Percentiles rank a stretch among this genome's conserved stretches.
These are phyloP conservation scores for Rubia balearica DNA, from an alignment of 305 asterid species.

Conservation along the genomic window DNA sequence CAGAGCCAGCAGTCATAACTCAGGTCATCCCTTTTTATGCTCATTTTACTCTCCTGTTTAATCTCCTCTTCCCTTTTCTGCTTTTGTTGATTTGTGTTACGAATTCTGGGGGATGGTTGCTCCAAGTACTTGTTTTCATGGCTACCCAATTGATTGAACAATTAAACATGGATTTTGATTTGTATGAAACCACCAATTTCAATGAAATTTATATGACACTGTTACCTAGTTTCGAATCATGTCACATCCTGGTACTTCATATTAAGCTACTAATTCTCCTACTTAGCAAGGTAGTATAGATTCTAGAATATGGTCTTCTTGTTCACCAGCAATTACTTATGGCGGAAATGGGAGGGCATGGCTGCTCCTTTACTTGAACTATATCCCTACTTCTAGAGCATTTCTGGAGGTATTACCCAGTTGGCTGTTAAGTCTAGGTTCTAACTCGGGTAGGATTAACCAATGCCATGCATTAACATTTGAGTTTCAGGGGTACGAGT, in stretches of 20 bases:
- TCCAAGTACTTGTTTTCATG: not conserved
- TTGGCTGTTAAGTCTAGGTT: not conserved
- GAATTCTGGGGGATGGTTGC: not conserved
- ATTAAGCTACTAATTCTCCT: not conserved
- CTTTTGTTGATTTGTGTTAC: slow-evolving; percentile 5
- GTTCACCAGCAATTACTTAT: not conserved
- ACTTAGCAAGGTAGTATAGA: not conserved
- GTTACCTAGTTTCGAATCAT: no score
- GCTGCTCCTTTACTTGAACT: not conserved
- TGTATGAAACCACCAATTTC: not conserved
- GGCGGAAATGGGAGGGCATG: not conserved
- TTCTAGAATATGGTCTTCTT: not conserved
- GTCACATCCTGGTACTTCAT: not conserved
- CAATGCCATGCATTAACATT: not conserved
- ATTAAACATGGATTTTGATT: not conserved
- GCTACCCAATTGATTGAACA: not conserved
- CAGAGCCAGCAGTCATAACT: slow-evolving; percentile 10
- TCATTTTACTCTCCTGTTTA: no score
- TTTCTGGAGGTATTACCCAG: not conserved
- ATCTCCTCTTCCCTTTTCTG: not conserved
- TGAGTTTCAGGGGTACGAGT: not conserved
- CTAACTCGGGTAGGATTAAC: not conserved
- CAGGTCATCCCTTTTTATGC: slow-evolving; percentile 17
- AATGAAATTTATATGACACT: not conserved
- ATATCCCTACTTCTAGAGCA: not conserved